Evolutionary conservation across 2,329 filamentous ascomycete species (phyloP).

Genomic region (Colletotrichum truncatum): DNA sequence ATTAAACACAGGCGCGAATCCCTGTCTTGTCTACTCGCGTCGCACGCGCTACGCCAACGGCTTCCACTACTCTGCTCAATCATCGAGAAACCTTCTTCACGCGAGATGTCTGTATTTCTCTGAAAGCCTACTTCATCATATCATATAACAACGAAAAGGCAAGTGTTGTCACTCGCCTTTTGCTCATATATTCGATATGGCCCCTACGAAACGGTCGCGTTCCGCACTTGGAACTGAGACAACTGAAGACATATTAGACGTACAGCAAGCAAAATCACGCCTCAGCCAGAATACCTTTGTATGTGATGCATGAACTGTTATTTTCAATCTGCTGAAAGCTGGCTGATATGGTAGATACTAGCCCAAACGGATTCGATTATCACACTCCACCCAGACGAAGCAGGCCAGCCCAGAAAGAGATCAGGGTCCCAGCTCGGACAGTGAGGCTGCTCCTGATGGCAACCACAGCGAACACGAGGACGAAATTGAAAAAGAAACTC

Average conservation of each 20-base stretch:
- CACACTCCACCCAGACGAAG: conserved; percentile 34
- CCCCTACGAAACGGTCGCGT: conserved; percentile 53
- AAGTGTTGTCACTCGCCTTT: background rate
- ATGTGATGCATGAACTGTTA: conserved; percentile 33
- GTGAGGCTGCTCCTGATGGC: conserved; percentile 19
- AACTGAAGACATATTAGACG: conserved; percentile 42
- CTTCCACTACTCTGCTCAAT: too few species aligned
- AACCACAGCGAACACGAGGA: conserved; percentile 42
- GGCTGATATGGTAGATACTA: too few species aligned
- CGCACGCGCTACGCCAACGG: too few species aligned
- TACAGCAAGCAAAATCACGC: conserved; percentile 51
- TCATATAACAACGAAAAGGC: too few species aligned
- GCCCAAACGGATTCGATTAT: conserved; percentile 45
- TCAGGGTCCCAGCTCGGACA: conserved; percentile 32
- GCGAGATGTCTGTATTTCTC: too few species aligned
- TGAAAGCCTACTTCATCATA: too few species aligned
- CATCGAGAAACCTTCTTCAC: too few species aligned
- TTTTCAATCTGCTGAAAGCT: too few species aligned
- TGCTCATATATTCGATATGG: conserved; percentile 35
- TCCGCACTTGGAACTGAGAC: conserved; percentile 40
- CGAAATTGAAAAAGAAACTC: conserved; percentile 37
- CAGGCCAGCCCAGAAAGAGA: conserved; percentile 26
- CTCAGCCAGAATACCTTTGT: conserved; percentile 49
- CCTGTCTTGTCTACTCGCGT: too few species aligned
- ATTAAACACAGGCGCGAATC: too few species aligned